Percentiles rank a stretch among this genome's conserved stretches.
Conservation (phyloP, 2,329 filamentous ascomycete species). For the Sodiomyces alkalinus region DNA sequence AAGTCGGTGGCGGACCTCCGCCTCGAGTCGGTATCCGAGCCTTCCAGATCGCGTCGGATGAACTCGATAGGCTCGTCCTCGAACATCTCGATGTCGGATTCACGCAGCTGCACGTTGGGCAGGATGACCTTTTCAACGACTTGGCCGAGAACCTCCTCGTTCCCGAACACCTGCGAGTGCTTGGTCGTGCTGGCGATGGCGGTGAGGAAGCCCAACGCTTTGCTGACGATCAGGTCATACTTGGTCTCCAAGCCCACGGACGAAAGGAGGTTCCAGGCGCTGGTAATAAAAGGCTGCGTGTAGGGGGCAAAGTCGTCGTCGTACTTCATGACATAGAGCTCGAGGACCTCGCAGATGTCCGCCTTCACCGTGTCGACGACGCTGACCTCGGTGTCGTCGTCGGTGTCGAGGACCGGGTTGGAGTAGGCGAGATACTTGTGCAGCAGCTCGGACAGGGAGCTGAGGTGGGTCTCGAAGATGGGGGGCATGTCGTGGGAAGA, state of each 20-base stretch:
- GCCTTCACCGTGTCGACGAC: constrained; percentile 77
- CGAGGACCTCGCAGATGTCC: constrained; percentile 81
- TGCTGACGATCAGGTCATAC: constrained; percentile 88
- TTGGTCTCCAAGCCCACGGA: constrained; percentile 76
- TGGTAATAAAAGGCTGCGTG: constrained; percentile 72
- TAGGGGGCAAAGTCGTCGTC: constrained; percentile 81
- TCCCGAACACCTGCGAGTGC: constrained; percentile 77
- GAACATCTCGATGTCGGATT: constrained; percentile 89
- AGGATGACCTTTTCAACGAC: constrained; percentile 93
- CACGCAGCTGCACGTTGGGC: constrained; percentile 80
- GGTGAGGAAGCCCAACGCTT: constrained; percentile 85
- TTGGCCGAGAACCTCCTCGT: constrained; percentile 61
- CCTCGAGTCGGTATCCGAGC: constrained; percentile 88
- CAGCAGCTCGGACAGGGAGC: constrained; percentile 59
- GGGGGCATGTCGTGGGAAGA: constrained; percentile 95
- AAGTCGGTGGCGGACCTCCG: constrained; percentile 91
- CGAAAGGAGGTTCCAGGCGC: constrained; percentile 82
- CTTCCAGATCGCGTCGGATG: constrained; percentile 86
- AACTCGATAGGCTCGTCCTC: constrained; percentile 99
- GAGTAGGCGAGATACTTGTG: constrained; percentile 90
- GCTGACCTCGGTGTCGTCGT: constrained; percentile 81
- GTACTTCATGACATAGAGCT: constrained; percentile 87
- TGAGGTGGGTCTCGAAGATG: constrained; percentile 80
- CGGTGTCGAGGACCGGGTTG: constrained; percentile 66
- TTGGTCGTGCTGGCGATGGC: constrained; percentile 65